These are phyloP conservation scores for Elsinoe batatas DNA, from an alignment of 2,329 filamentous ascomycete species.

Conservation along the genomic window DNA sequence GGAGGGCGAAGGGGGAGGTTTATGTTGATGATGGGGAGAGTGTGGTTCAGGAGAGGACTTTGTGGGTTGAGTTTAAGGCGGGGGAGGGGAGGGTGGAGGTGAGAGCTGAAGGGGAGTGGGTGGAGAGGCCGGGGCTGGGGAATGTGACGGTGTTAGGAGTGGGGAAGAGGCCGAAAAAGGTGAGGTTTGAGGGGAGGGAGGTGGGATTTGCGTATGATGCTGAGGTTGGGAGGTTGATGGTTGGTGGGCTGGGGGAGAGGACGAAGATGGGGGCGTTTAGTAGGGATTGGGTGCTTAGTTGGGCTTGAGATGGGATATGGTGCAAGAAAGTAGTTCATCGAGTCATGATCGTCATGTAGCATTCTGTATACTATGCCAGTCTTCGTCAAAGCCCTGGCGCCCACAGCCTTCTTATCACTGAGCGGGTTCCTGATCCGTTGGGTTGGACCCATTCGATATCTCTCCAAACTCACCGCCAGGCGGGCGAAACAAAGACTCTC, in stretches of 20 bases:
- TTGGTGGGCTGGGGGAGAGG: constrained; percentile 40
- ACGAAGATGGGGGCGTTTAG: constrained; percentile 48
- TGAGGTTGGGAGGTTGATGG: constrained; percentile 37
- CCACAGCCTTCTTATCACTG: background rate
- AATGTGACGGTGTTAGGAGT: constrained; percentile 57
- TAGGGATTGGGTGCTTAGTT: constrained; percentile 47
- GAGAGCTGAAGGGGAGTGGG: constrained; percentile 41
- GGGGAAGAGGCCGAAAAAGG: constrained; percentile 27
- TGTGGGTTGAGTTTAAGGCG: constrained; percentile 46
- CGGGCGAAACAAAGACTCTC: too few species aligned
- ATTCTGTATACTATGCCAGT: too few species aligned
- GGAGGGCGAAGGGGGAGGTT: constrained; percentile 50
- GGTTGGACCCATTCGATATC: too few species aligned
- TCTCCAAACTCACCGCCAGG: too few species aligned
- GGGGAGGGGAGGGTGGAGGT: constrained; percentile 40
- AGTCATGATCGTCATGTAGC: background rate
- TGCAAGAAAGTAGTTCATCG: background rate
- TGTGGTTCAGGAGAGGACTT: constrained; percentile 45
- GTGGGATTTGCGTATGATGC: constrained; percentile 37
- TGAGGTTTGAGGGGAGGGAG: constrained; percentile 44
- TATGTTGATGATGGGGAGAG: constrained; percentile 71
- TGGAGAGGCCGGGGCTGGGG: constrained; percentile 48
- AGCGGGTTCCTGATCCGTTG: background rate
- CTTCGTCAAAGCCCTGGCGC: too few species aligned
- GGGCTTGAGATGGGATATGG: constrained; percentile 25